Conservation (phyloP, 352 stramenopile species). For the Thraustochytrium striatum region DNA sequence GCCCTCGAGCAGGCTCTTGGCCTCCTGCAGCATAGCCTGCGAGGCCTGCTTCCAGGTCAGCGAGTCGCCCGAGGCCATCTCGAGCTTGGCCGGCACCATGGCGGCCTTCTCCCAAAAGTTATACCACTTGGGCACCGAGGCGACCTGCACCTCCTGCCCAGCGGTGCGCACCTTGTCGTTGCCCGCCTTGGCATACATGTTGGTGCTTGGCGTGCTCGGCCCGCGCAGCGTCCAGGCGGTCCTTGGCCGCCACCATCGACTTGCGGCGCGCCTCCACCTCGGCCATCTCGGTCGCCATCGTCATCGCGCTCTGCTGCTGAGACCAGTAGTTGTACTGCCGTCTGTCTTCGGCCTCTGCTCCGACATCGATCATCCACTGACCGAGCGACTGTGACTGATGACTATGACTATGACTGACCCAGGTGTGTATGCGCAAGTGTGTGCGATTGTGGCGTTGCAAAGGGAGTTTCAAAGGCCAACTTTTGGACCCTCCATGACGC, state of each 20-base stretch:
- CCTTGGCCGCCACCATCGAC: conserved; percentile 13
- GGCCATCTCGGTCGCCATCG: too few relatives aligned
- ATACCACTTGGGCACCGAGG: conserved; percentile 22
- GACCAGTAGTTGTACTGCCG: too few relatives aligned
- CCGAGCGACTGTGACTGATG: too few relatives aligned
- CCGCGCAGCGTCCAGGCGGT: conserved; percentile 1
- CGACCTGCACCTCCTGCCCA: conserved; percentile 14
- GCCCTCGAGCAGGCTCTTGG: background rate
- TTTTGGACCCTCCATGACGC: too few relatives aligned
- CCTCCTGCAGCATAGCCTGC: background rate
- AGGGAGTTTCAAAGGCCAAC: too few relatives aligned
- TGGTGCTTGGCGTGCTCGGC: conserved; percentile 27
- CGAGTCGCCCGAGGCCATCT: background rate
- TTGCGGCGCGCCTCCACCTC: conserved; percentile 1
- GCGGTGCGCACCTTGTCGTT: conserved; percentile 1
- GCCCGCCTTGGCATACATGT: background rate
- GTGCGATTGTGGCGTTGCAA: too few relatives aligned
- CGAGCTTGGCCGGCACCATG: background rate
- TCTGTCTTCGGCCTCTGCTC: too few relatives aligned
- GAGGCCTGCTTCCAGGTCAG: background rate
- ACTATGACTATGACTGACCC: too few relatives aligned
- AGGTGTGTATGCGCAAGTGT: too few relatives aligned
- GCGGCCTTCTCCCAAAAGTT: conserved; percentile 48
- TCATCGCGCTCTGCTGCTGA: too few relatives aligned
- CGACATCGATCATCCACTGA: too few relatives aligned